Evolutionary conservation across 805 yeast genomes (phyloP).

Genomic region (Priceomyces haplophilus): DNA sequence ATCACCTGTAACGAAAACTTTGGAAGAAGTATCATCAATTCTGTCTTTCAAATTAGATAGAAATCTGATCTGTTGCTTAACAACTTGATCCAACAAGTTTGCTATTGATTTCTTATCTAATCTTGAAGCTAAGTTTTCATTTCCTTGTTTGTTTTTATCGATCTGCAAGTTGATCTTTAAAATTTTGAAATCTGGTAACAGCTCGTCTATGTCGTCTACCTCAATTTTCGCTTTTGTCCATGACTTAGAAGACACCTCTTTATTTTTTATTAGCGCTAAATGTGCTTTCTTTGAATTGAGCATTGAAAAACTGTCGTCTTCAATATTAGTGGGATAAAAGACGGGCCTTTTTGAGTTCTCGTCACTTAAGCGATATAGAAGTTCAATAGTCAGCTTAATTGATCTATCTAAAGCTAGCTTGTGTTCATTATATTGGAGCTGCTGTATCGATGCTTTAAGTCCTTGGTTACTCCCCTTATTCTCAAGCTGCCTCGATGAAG

Average conservation of each 20-base stretch:
- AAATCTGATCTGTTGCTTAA: conserved; percentile 64
- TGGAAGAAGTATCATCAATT: conserved; percentile 86
- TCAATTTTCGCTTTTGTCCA: conserved; percentile 11
- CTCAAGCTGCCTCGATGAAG: conserved; percentile 9
- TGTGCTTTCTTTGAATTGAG: conserved; percentile 52
- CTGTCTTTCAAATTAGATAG: conserved; percentile 70
- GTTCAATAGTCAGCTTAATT: conserved; percentile 50
- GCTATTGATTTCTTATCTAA: conserved; percentile 70
- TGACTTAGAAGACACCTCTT: conserved; percentile 14
- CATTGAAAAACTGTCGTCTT: conserved; percentile 27
- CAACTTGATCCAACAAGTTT: conserved; percentile 64
- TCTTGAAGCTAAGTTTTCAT: conserved; percentile 45
- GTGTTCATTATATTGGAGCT: conserved; percentile 73
- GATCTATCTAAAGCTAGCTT: conserved; percentile 61
- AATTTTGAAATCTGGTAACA: conserved; percentile 49
- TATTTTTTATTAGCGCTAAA: conserved; percentile 49
- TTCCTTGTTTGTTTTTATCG: conserved; percentile 36
- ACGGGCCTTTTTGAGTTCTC: conserved; percentile 64
- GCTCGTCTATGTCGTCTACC: conserved; percentile 17
- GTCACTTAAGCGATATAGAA: conserved; percentile 47
- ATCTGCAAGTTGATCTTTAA: conserved; percentile 61
- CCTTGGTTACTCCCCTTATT: conserved; percentile 12
- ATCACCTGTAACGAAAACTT: conserved; percentile 95
- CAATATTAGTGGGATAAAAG: conserved; percentile 52
- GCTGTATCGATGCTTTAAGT: conserved; percentile 60